phyloP scores from a whole-genome alignment of 169 alveolate genomes.

The Plasmodium inui region DNA sequence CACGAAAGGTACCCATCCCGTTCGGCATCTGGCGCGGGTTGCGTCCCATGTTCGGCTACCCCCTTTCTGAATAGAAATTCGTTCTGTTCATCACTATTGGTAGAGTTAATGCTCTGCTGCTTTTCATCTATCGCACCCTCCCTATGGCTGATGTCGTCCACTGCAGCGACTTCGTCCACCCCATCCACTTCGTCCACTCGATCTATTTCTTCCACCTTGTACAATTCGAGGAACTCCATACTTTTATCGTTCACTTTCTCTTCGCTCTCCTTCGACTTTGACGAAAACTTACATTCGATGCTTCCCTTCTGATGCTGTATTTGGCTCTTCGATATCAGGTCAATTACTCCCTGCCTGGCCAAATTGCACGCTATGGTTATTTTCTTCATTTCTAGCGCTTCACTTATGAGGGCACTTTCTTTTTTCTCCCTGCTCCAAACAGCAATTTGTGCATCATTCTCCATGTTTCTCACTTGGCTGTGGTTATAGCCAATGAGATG shows the following conservation, averaged over 20 bases:
- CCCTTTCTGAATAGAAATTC: neutral
- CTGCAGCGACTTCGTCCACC: neutral
- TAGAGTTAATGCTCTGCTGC: neutral
- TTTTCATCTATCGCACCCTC: neutral
- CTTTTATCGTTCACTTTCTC: conserved; percentile 27
- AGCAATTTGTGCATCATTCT: neutral
- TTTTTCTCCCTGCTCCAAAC: neutral
- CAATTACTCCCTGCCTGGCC: conserved; percentile 76
- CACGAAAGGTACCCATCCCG: conserved; percentile 14
- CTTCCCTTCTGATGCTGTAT: conserved; percentile 27
- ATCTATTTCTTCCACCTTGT: neutral
- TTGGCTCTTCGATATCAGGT: conserved; percentile 71
- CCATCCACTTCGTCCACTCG: too few relatives aligned
- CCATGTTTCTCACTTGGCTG: neutral
- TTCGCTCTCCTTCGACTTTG: conserved; percentile 24
- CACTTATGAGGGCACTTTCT: conserved; percentile 6
- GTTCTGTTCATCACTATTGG: neutral
- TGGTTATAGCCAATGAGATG: conserved; percentile 67
- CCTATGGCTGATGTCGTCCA: neutral
- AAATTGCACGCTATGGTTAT: conserved; percentile 69
- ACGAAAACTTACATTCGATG: conserved; percentile 2
- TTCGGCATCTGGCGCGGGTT: neutral
- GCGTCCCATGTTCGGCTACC: neutral
- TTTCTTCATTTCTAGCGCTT: conserved; percentile 54
- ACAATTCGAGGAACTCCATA: conserved; percentile 30